Evolutionary conservation across 306 rosid genomes (phyloP).

Genomic region (Dicorynia guianensis): DNA sequence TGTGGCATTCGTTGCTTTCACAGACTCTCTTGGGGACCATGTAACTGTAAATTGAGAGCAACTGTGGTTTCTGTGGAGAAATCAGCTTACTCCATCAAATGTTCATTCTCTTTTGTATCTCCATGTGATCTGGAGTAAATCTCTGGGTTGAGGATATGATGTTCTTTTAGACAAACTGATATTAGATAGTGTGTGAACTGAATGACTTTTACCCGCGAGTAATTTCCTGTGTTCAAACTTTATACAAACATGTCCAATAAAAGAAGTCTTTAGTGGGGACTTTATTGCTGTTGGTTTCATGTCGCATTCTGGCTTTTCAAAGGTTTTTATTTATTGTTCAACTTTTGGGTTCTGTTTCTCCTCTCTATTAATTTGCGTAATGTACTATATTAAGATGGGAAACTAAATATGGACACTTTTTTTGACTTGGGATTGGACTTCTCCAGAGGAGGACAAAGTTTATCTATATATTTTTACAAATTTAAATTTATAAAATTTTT

Average conservation of each 20-base stretch:
- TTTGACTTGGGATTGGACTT: not conserved
- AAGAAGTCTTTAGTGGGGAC: conserved; percentile 53
- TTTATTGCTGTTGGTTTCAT: conserved; percentile 66
- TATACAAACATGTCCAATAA: conserved; percentile 40
- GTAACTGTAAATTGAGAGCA: conserved; percentile 42
- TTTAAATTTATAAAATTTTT: no score
- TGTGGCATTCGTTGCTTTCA: conserved; percentile 50
- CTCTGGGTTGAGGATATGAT: conserved; percentile 34
- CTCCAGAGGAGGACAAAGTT: not conserved
- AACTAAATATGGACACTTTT: not conserved
- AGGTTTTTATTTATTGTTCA: conserved; percentile 18
- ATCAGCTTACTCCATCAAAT: conserved; percentile 39
- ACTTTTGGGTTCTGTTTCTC: not conserved
- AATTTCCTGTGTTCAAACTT: conserved; percentile 43
- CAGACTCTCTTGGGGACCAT: conserved; percentile 36
- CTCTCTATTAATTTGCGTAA: not conserved
- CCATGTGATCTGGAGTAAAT: conserved; percentile 30
- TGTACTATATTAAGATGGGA: not conserved
- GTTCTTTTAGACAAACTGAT: conserved; percentile 39
- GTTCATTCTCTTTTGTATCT: conserved; percentile 40
- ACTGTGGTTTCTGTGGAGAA: conserved; percentile 37
- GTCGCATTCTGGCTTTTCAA: conserved; percentile 58
- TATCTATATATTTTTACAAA: no score
- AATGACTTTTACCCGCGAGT: conserved; percentile 29
- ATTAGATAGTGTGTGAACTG: conserved; percentile 39